Evolutionary conservation across 306 rosid genomes (phyloP).

Genomic region (Adenanthera pavonina): DNA sequence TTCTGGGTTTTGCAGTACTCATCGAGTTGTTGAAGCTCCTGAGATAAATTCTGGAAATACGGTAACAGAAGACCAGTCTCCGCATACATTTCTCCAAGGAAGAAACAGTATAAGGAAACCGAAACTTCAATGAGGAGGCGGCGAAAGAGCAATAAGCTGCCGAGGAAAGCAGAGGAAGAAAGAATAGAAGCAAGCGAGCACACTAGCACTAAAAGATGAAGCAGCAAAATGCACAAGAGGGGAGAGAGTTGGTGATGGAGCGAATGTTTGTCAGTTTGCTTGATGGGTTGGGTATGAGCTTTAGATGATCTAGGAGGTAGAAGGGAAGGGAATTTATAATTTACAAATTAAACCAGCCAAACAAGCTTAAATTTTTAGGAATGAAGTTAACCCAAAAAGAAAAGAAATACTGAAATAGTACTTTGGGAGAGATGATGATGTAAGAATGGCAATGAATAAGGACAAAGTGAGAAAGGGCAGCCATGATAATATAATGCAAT

Average conservation of each 20-base stretch:
- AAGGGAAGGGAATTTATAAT: constrained; percentile 55
- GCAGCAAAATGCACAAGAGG: constrained; percentile 33
- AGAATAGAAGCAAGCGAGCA: constrained; percentile 7
- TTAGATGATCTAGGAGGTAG: constrained; percentile 38
- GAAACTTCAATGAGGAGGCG: constrained; percentile 32
- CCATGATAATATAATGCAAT: constrained; percentile 53
- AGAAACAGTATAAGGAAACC: constrained; percentile 23
- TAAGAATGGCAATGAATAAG: constrained; percentile 44
- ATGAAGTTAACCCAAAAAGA: not conserved
- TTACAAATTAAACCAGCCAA: not conserved
- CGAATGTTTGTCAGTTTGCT: not conserved
- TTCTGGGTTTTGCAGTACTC: constrained; percentile 76
- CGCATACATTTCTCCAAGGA: constrained; percentile 72
- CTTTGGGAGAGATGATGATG: constrained; percentile 39
- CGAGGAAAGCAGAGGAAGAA: constrained; percentile 14
- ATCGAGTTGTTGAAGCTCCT: constrained; percentile 75
- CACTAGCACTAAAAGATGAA: constrained; percentile 5
- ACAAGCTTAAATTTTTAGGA: not conserved
- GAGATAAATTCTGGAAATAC: constrained; percentile 68
- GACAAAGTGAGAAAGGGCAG: constrained; percentile 72
- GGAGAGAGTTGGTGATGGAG: not conserved
- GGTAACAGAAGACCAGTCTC: constrained; percentile 76
- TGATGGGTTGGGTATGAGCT: constrained; percentile 16
- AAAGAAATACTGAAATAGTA: not conserved
- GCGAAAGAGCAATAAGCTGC: not conserved